Evolutionary conservation across 2,329 filamentous ascomycete species (phyloP).

Genomic region (Pseudocercospora cruenta): DNA sequence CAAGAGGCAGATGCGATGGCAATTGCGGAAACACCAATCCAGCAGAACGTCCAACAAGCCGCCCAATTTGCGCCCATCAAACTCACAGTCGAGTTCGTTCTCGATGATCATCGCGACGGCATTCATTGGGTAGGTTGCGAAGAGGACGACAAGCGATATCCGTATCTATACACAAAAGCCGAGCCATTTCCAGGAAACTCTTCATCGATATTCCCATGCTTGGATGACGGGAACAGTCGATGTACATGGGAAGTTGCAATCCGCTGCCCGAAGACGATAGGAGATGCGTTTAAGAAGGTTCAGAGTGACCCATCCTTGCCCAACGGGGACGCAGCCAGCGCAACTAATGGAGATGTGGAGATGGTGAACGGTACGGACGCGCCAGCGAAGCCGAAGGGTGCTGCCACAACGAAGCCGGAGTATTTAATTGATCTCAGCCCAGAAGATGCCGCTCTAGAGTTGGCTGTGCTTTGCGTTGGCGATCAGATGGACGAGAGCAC

Average conservation of each 20-base stretch:
- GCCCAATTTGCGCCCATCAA: slow-evolving; percentile 61
- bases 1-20: slow-evolving; percentile 41
- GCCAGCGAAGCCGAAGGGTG: slow-evolving; percentile 13
- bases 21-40: slow-evolving; percentile 34
- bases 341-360: slow-evolving; percentile 35
- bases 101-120: slow-evolving; percentile 78
- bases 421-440: slow-evolving; percentile 57
- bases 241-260: slow-evolving; percentile 89
- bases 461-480: slow-evolving; percentile 89
- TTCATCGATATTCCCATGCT: slow-evolving; percentile 87
- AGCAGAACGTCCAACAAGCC: slow-evolving; percentile 33
- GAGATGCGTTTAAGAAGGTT: slow-evolving; percentile 64
- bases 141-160: slow-evolving; percentile 77
- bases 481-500: slow-evolving; percentile 80
- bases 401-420: slow-evolving; percentile 39
- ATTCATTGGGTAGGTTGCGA: slow-evolving; percentile 89
- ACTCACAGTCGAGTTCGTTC: slow-evolving; percentile 74
- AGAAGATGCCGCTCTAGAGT: slow-evolving; percentile 84
- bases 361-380: slow-evolving; percentile 44
- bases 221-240: slow-evolving; percentile 80
- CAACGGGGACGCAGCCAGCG: slow-evolving; percentile 45
- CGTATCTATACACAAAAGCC: slow-evolving; percentile 88
- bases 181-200: slow-evolving; percentile 76
- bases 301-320: slow-evolving; percentile 25
- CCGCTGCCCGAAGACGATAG: slow-evolving; percentile 81